Base-by-base conservation (phyloP, 78 protist genomes). In the Acrasis kona region DNA sequence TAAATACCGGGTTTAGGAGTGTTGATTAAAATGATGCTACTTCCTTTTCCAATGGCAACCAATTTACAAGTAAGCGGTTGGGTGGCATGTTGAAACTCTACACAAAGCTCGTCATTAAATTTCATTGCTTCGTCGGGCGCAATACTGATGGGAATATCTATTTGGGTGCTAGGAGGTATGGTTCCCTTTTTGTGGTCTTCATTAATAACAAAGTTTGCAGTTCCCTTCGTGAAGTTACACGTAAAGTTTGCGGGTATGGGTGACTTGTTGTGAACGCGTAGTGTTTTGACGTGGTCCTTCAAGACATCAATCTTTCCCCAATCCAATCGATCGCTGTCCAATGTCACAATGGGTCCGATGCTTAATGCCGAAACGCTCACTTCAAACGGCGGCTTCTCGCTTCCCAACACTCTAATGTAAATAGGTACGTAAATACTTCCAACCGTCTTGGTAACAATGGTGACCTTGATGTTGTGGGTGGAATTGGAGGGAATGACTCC, bases 41-140 rank as follows among this genome's bases (percentile, higher is more conserved):
- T 10, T 4, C 91, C 91, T 3, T 1, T 6, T 37, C 91, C 91
- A 5, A 34, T 66, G 10, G 91, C 91, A 5, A 34, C 0, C 19
- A 85, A 76, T 29, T 8, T 5, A 19, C 31, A 6, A 19, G 39
- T 65, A 35, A 28, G 28, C 29, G 30, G 9, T 12, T 57, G 64
- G 2, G 5, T 9, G 9, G 75, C n/a, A 6, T 65, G 39, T 1
- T n/a, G 29, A 32, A 87, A 72, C 5, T 0, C 3, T 30, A 87
- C 1, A 66, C 39, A 9, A 32, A 82, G 76, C 40, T 79, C 88
- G 58, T 87, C 83, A 35, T 28, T 19, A 40, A 69, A 32, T 19
- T 0, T 1, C 12, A 29, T 38, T 29, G 75, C 29, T 40, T 87
- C 92, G 76, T 87, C 79, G 6, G 72, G 64, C 79, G 10, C 0